Percentiles rank a stretch among this genome's conserved stretches.
phyloP scores from a whole-genome alignment of 2,329 filamentous ascomycete genomes.

The Diplocarpon rosae region DNA sequence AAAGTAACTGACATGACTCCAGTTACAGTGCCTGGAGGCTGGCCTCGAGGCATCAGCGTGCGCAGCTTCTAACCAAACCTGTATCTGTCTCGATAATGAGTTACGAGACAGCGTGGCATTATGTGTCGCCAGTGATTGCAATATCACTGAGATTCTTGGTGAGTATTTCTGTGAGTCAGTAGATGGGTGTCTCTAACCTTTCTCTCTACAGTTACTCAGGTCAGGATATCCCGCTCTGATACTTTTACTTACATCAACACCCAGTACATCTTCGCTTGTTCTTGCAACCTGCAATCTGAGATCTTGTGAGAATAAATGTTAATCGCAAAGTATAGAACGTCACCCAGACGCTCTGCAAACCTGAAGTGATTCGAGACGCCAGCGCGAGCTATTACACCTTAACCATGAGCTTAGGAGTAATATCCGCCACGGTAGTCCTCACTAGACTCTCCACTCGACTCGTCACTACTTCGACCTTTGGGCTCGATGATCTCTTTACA shows the following conservation, averaged over 20 bases:
- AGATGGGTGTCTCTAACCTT: conserved; percentile 29
- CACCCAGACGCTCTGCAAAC: conserved; percentile 6
- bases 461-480: conserved; percentile 1
- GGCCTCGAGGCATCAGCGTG: conserved; percentile 27
- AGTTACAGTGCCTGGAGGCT: conserved; percentile 13
- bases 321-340: not conserved
- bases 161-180: conserved; percentile 19
- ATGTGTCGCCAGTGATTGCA: conserved; percentile 30
- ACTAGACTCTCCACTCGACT: conserved; percentile 6
- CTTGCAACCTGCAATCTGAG: too few relatives aligned
- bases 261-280: too few relatives aligned
- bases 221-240: too few relatives aligned
- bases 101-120: conserved; percentile 26
- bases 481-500: conserved; percentile 8
- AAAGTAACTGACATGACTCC: not conserved
- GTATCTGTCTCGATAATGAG: conserved; percentile 30
- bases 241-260: too few relatives aligned
- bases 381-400: conserved; percentile 5
- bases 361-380: conserved; percentile 4
- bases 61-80: conserved; percentile 29
- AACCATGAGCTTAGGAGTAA: conserved; percentile 3
- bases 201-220: conserved; percentile 2
- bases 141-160: conserved; percentile 30
- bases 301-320: too few relatives aligned
- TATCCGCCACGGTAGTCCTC: conserved; percentile 6